phyloP scores from a whole-genome alignment of 2,329 filamentous ascomycete genomes.

The Ophiostoma sp. region DNA sequence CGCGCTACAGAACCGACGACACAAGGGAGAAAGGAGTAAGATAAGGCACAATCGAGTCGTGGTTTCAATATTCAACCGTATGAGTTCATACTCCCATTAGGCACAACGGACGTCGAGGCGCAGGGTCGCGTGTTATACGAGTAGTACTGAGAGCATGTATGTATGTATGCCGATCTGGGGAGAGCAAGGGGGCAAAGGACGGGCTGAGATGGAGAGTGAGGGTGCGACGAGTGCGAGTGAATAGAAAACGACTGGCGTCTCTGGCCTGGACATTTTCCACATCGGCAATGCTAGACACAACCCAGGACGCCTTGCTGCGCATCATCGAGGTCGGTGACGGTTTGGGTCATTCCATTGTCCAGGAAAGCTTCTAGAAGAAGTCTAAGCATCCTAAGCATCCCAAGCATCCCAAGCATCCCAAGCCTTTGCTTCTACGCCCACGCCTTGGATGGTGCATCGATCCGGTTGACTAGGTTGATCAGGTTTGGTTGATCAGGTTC shows the following conservation, averaged over 20 bases:
- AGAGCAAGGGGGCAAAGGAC: too few species aligned
- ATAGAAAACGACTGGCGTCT: not conserved
- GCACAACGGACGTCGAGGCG: not conserved
- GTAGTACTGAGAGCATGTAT: too few species aligned
- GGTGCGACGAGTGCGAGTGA: too few species aligned
- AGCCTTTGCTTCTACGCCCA: not conserved
- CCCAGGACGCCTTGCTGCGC: not conserved
- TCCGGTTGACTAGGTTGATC: not conserved
- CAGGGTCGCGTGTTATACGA: not conserved
- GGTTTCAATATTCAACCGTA: not conserved
- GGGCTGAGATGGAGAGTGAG: not conserved
- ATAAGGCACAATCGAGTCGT: not conserved
- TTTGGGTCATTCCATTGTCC: not conserved
- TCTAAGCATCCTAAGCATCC: too few species aligned
- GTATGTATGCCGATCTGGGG: not conserved
- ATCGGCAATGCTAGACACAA: not conserved
- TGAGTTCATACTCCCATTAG: not conserved
- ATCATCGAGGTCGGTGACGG: not conserved
- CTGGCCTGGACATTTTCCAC: not conserved
- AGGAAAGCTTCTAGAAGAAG: not conserved
- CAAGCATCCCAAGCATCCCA: too few species aligned
- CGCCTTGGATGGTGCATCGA: slow-evolving; percentile 3
- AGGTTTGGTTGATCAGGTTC: too few species aligned
- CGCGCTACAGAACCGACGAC: not conserved
- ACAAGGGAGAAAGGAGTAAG: not conserved